Conservation (phyloP, 75 land plant species). For the Larix kaempferi region DNA sequence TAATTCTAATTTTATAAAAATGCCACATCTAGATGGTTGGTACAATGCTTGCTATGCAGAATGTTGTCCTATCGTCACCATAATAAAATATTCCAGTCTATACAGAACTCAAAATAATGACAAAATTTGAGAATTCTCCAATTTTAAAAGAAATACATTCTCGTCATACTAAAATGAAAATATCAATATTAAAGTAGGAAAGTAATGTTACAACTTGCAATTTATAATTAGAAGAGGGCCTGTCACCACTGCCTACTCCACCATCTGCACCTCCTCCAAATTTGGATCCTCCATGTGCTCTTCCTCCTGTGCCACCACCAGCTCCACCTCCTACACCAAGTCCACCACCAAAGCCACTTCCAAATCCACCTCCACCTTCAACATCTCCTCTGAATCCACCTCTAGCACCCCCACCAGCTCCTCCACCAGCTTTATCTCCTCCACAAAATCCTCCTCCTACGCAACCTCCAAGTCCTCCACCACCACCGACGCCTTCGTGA, state of each 20-base stretch:
- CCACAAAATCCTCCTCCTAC: neutral
- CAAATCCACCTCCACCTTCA: neutral
- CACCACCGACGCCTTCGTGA: neutral
- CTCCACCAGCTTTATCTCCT: no score
- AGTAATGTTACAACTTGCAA: no score
- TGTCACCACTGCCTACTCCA: neutral
- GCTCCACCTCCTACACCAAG: neutral
- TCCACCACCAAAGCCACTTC: neutral
- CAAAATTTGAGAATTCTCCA: no score
- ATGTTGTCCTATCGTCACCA: no score
- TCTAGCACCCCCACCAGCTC: neutral
- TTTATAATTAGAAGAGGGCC: neutral
- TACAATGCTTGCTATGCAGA: no score
- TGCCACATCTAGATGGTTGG: no score
- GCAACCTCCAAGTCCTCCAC: neutral
- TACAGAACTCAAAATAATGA: no score
- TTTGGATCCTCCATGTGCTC: neutral
- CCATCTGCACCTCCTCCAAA: neutral
- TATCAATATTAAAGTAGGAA: no score
- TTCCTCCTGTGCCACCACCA: neutral
- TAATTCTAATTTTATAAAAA: no score
- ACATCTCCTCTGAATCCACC: neutral
- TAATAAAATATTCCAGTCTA: no score
- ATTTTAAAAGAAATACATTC: no score
- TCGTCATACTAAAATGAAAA: no score